Conservation (phyloP, 2,329 filamentous ascomycete species). For the Neofusicoccum kwambonambiense region DNA sequence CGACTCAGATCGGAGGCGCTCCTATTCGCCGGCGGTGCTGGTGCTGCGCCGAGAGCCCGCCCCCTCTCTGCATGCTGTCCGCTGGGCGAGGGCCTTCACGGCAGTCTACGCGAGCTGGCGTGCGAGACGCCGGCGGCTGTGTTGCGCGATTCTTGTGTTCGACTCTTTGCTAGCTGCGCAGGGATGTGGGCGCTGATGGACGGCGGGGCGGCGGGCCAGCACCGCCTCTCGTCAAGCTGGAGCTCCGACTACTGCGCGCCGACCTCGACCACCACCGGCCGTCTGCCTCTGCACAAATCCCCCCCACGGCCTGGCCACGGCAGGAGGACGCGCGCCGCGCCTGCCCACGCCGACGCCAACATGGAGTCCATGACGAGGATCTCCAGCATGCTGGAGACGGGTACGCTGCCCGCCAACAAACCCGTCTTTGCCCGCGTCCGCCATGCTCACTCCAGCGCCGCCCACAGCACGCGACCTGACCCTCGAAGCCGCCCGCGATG, state of each 20-base stretch:
- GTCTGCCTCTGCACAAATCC: conserved; percentile 7
- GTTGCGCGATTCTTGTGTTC: not conserved
- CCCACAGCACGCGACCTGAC: conserved; percentile 87
- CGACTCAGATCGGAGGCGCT: not conserved
- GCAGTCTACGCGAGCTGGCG: not conserved
- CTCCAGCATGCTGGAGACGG: conserved; percentile 90
- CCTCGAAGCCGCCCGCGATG: conserved; percentile 91
- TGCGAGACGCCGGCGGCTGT: not conserved
- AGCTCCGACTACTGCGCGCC: conserved; percentile 14
- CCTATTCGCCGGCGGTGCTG: conserved; percentile 7
- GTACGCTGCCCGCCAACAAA: conserved; percentile 51
- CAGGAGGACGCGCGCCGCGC: not conserved
- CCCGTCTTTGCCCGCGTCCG: not conserved
- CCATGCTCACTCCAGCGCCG: not conserved
- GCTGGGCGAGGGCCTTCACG: not conserved
- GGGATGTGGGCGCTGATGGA: conserved; percentile 11
- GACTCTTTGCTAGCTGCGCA: not conserved
- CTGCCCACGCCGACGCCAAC: conserved; percentile 15
- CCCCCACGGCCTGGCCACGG: conserved; percentile 1
- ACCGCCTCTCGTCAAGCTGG: conserved; percentile 3
- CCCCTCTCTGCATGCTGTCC: not conserved
- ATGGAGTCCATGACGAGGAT: conserved; percentile 98
- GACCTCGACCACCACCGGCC: not conserved
- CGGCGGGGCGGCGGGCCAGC: conserved; percentile 1
- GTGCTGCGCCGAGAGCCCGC: not conserved